Evolutionary conservation across 202 grass and related monocot species (phyloP).

Genomic region (Bolboschoenoplectus hybrid): DNA sequence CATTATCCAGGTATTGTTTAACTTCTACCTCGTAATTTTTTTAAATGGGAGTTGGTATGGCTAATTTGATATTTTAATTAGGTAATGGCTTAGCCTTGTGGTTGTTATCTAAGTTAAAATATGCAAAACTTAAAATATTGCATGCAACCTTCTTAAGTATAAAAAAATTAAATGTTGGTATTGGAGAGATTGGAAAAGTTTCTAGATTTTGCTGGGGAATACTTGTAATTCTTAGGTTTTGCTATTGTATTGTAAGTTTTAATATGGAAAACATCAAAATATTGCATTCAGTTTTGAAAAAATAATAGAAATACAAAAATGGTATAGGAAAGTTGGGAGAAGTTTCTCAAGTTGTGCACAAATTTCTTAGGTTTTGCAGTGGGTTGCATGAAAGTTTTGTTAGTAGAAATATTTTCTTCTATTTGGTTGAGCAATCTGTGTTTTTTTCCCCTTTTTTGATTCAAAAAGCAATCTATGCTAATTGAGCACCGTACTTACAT

Average conservation of each 20-base stretch:
- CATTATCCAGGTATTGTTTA: constrained; percentile 78
- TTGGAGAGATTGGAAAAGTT: neutral
- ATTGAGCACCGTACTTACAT: neutral
- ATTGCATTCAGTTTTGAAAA: neutral
- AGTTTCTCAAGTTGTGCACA: neutral
- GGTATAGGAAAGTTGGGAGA: neutral
- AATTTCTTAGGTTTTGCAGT: neutral
- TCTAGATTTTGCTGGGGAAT: neutral
- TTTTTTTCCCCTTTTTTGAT: neutral
- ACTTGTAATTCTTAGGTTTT: neutral
- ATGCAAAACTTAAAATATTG: constrained; percentile 22
- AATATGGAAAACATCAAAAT: neutral
- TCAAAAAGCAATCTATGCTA: neutral
- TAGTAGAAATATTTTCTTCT: neutral
- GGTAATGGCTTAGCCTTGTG: neutral
- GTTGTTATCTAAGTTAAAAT: neutral
- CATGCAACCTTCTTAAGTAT: neutral
- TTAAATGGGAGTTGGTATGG: neutral
- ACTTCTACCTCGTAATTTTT: neutral
- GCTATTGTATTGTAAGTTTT: neutral
- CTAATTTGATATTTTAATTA: constrained; percentile 10
- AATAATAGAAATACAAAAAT: neutral
- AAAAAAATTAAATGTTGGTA: neutral
- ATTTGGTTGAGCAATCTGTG: neutral
- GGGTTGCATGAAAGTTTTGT: neutral